Percentiles rank a stretch among this genome's conserved stretches.
phyloP scores from a whole-genome alignment of 164 flowering plant species.

The Platanus orientalis region DNA sequence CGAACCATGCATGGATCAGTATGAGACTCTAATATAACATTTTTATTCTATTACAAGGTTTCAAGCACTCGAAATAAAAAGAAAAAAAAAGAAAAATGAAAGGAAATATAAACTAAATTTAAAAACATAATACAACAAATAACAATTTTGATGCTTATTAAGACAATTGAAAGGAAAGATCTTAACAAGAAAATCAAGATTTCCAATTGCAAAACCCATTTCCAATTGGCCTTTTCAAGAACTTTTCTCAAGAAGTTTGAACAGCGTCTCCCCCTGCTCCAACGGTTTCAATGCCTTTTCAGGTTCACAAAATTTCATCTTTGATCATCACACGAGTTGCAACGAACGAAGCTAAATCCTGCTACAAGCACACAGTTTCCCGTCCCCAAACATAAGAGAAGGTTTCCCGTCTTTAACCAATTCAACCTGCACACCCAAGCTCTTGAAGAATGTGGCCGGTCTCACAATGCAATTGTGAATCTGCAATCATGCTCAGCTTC shows the following conservation, averaged over 20 bases:
- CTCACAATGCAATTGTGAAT: constrained; percentile 81
- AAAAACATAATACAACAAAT: too few species aligned
- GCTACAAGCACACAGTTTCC: constrained; percentile 83
- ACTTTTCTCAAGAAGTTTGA: constrained; percentile 66
- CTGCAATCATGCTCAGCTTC: constrained; percentile 42
- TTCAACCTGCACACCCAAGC: constrained; percentile 94
- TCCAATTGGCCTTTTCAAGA: constrained; percentile 79
- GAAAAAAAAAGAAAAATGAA: too few species aligned
- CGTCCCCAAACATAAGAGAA: constrained; percentile 94
- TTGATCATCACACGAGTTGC: constrained; percentile 65
- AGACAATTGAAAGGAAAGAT: constrained; percentile 72
- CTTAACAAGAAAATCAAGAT: constrained; percentile 75
- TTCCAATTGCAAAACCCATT: constrained; percentile 85
- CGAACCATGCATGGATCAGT: too few species aligned
- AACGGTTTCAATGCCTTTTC: constrained; percentile 87
- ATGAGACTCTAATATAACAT: too few species aligned
- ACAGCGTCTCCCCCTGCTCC: constrained; percentile 90
- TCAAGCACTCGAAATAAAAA: too few species aligned
- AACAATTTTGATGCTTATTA: too few species aligned
- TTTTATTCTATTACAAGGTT: too few species aligned
- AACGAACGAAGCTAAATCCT: constrained; percentile 79
- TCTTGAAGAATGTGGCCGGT: constrained; percentile 95
- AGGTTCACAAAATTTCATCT: constrained; percentile 75
- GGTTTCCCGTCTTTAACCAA: constrained; percentile 92
- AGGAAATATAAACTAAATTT: too few species aligned